Conservation (phyloP, 192 early-diverging fungal species). For the Umbelopsis vinacea region DNA sequence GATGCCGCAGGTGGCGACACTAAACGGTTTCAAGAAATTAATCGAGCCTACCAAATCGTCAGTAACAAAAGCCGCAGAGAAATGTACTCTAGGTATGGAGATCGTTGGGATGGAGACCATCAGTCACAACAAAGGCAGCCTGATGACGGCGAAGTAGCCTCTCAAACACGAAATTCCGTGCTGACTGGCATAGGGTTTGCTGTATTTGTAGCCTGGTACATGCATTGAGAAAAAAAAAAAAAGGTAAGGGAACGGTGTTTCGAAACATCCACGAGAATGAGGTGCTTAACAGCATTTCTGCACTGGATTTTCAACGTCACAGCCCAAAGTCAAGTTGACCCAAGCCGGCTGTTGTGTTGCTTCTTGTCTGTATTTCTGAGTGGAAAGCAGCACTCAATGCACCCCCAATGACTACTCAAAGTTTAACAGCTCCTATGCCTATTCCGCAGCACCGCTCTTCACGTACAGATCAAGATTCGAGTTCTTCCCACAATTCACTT, state of each 20-base stretch:
- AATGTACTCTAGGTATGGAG: slow-evolving; percentile 8
- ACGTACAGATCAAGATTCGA: neutral
- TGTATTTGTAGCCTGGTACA: neutral
- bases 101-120: neutral
- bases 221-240: neutral
- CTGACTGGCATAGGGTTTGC: neutral
- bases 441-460: slow-evolving; percentile 10
- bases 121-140: neutral
- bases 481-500: neutral
- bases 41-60: slow-evolving; percentile 26
- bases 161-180: slow-evolving; percentile 2
- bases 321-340: neutral
- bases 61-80: slow-evolving; percentile 15
- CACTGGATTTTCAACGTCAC: slow-evolving; percentile 5
- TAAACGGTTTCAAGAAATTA: slow-evolving; percentile 31
- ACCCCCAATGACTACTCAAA: slow-evolving; percentile 1
- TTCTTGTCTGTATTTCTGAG: neutral
- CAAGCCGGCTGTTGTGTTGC: neutral
- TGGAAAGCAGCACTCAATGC: slow-evolving; percentile 7
- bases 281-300: neutral
- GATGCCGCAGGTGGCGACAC: slow-evolving; percentile 14
- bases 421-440: slow-evolving; percentile 15
- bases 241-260: neutral
- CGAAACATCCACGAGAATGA: slow-evolving; percentile 5
- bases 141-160: neutral